Conservation (phyloP, 441 rosid genomes). For the Mallotus repandus region DNA sequence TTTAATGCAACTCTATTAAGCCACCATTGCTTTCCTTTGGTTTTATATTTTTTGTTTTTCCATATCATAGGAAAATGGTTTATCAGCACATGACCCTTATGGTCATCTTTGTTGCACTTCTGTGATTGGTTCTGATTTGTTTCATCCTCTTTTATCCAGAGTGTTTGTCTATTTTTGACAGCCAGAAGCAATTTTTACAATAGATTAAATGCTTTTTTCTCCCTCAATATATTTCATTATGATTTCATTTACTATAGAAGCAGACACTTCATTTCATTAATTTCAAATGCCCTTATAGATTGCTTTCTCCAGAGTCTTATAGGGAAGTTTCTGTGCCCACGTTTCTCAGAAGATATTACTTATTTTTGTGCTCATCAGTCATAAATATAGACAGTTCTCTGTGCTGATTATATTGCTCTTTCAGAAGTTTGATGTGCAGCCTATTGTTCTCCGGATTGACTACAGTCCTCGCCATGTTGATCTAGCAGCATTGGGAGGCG, state of each 20-base stretch:
- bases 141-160: background rate
- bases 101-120: background rate
- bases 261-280: background rate
- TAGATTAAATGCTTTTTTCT: background rate
- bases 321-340: background rate
- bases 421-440: conserved; percentile 92
- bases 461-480: conserved; percentile 85
- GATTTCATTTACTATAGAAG: background rate
- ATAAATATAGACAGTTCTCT: conserved; percentile 10
- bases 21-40: background rate
- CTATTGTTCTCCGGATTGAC: conserved; percentile 84
- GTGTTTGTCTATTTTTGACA: background rate
- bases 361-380: background rate
- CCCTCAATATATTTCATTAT: background rate
- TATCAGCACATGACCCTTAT: background rate
- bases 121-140: background rate
- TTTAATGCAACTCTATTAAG: conserved; percentile 8
- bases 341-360: background rate
- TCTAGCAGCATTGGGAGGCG: conserved; percentile 87
- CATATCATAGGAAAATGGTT: background rate
- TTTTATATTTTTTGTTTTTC: conserved; percentile 1
- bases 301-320: background rate
- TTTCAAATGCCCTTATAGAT: background rate
- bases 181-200: background rate
- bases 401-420: conserved; percentile 38